Conservation (phyloP, 2,329 filamentous ascomycete species). For the Blastomyces parvus region DNA sequence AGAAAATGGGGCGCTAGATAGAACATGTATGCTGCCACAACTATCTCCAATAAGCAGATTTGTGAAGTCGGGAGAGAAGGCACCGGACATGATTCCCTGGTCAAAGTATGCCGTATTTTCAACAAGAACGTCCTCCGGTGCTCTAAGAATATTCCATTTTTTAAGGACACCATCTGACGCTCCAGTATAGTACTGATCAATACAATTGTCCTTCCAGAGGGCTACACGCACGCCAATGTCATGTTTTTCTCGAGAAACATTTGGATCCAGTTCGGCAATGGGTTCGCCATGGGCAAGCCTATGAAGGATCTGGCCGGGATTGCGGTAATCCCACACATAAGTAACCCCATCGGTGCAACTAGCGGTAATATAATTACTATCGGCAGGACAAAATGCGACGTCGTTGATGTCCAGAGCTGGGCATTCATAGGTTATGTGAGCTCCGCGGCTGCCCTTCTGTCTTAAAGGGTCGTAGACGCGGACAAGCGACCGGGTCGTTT, state of each 20-base stretch:
- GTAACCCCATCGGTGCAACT: slow-evolving; percentile 52
- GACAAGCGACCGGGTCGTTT: slow-evolving; percentile 40
- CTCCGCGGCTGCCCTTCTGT: slow-evolving; percentile 17
- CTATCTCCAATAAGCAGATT: slow-evolving; percentile 51
- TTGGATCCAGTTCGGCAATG: slow-evolving; percentile 38
- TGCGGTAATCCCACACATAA: slow-evolving; percentile 52
- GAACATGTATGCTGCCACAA: slow-evolving; percentile 45
- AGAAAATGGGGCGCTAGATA: slow-evolving; percentile 31
- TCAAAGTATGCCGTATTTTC: slow-evolving; percentile 41
- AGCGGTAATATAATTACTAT: slow-evolving; percentile 45
- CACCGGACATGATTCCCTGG: slow-evolving; percentile 49
- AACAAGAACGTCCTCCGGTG: slow-evolving; percentile 43
- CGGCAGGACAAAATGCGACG: slow-evolving; percentile 41
- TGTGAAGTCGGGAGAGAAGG: slow-evolving; percentile 47
- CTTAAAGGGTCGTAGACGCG: slow-evolving; percentile 42
- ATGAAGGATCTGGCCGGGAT: slow-evolving; percentile 39
- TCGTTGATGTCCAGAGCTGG: slow-evolving; percentile 54
- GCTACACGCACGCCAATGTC: slow-evolving; percentile 52
- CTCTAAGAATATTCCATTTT: slow-evolving; percentile 48
- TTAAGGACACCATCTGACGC: slow-evolving; percentile 53
- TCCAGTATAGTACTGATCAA: slow-evolving; percentile 48
- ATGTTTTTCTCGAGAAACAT: slow-evolving; percentile 37
- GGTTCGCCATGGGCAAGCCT: slow-evolving; percentile 43
- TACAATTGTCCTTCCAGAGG: slow-evolving; percentile 44
- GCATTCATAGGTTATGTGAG: slow-evolving; percentile 43